Conservation (phyloP, 1,284 basidiomycete genomes). For the Cryptococcus sp. region DNA sequence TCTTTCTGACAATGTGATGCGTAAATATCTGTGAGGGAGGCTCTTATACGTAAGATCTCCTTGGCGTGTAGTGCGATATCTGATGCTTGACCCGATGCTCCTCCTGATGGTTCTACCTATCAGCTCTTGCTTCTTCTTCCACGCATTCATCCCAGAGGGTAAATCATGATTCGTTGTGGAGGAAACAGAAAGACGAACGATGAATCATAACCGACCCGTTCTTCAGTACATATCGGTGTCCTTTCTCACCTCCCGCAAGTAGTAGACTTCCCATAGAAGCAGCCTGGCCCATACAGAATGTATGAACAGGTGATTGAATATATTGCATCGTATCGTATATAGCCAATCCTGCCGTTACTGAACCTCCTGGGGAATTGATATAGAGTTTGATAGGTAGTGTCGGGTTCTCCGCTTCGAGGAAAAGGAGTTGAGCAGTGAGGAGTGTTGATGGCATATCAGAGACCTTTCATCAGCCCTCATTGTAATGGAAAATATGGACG, state of each 20-base stretch:
- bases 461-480: constrained; percentile 56
- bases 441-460: constrained; percentile 77
- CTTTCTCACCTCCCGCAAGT: constrained; percentile 76
- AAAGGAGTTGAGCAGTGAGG: constrained; percentile 81
- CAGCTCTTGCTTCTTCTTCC: neutral
- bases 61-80: constrained; percentile 92
- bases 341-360: constrained; percentile 85
- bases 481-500: constrained; percentile 27
- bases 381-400: constrained; percentile 88
- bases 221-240: constrained; percentile 81
- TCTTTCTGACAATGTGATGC: constrained; percentile 57
- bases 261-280: constrained; percentile 90
- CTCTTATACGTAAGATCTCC: constrained; percentile 82
- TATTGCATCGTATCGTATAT: constrained; percentile 91
- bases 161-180: too few relatives aligned
- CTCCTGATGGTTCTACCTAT: constrained; percentile 78
- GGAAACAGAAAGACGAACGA: constrained; percentile 57
- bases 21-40: constrained; percentile 77
- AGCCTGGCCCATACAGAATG: constrained; percentile 88
- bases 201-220: constrained; percentile 96
- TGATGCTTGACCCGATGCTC: constrained; percentile 84
- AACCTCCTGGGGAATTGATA: constrained; percentile 91
- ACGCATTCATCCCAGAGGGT: neutral
- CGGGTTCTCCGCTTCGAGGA: constrained; percentile 88
- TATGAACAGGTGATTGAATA: constrained; percentile 86